Conservation (phyloP, 192 early-diverging fungal species). For the Linderina pennispora region DNA sequence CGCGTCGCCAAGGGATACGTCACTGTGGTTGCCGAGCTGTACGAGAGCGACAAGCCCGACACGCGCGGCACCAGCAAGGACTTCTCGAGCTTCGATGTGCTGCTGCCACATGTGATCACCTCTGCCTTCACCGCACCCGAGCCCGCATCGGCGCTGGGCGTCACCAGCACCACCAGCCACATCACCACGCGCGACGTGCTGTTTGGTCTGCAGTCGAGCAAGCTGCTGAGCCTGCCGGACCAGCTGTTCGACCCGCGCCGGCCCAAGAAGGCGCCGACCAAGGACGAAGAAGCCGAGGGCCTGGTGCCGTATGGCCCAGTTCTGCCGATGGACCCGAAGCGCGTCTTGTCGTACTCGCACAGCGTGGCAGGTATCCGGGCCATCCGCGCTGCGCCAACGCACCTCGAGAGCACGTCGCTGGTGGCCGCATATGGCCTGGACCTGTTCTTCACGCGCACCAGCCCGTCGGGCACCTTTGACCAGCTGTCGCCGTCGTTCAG, state of each 20-base stretch:
- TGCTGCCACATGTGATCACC: constrained; percentile 65
- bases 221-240: constrained; percentile 36
- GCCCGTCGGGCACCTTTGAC: constrained; percentile 90
- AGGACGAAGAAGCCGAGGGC: constrained; percentile 85
- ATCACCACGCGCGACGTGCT: constrained; percentile 85
- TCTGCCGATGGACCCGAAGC: constrained; percentile 66
- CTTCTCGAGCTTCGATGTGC: constrained; percentile 69
- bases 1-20: constrained; percentile 60
- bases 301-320: constrained; percentile 69
- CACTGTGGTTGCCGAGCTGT: constrained; percentile 81
- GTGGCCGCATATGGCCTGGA: constrained; percentile 87
- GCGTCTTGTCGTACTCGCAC: constrained; percentile 69
- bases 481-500: constrained; percentile 88
- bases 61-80: constrained; percentile 63
- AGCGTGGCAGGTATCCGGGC: constrained; percentile 57
- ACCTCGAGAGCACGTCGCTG: constrained; percentile 91
- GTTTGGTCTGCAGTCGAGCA: constrained; percentile 42
- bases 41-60: constrained; percentile 66
- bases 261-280: constrained; percentile 55
- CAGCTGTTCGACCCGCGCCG: constrained; percentile 82
- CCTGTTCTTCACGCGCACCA: constrained; percentile 76
- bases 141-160: constrained; percentile 68
- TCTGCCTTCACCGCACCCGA: constrained; percentile 75
- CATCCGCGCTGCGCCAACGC: constrained; percentile 70
- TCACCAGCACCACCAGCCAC: constrained; percentile 77